A percentile compares a stretch with the other conserved stretches of the same genome.
Evolutionary conservation across 2,329 filamentous ascomycete species (phyloP).

Genomic region (Alternaria brassicicola): DNA sequence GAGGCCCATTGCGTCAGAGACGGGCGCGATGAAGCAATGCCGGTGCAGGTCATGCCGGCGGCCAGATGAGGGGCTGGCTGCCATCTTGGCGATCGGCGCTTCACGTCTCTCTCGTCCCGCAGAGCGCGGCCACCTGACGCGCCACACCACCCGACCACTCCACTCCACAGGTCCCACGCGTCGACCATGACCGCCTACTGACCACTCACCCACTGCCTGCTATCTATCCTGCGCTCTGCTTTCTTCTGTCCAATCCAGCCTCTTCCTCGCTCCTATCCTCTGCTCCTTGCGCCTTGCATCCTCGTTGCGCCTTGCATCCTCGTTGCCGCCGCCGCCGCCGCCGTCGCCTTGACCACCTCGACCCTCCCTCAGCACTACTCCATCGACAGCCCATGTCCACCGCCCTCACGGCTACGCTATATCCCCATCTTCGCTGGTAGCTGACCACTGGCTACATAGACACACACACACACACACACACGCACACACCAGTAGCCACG

Average conservation of each 20-base stretch:
- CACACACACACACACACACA: too few relatives aligned
- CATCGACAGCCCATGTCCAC: constrained; percentile 46
- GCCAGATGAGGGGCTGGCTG: neutral
- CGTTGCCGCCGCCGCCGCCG: constrained; percentile 16
- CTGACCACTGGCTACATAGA: constrained; percentile 13
- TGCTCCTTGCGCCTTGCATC: too few relatives aligned
- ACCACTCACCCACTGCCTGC: neutral
- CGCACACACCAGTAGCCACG: constrained; percentile 11
- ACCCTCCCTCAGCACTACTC: constrained; percentile 7
- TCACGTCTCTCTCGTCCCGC: too few relatives aligned
- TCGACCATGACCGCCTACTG: neutral
- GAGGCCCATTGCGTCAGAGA: neutral
- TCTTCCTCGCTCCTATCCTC: neutral
- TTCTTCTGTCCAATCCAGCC: neutral
- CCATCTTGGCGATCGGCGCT: too few relatives aligned
- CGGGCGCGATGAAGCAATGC: neutral
- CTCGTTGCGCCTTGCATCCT: constrained; percentile 2
- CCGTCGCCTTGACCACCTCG: constrained; percentile 3
- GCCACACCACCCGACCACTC: too few relatives aligned
- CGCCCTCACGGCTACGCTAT: constrained; percentile 45
- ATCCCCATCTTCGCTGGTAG: constrained; percentile 50
- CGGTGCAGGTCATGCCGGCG: neutral
- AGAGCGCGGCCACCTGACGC: too few relatives aligned
- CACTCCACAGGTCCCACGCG: neutral
- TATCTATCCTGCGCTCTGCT: neutral